These are phyloP conservation scores for Psidium friedrichsthalianum DNA, from an alignment of 345 rosid genomes.

Conservation along the genomic window DNA sequence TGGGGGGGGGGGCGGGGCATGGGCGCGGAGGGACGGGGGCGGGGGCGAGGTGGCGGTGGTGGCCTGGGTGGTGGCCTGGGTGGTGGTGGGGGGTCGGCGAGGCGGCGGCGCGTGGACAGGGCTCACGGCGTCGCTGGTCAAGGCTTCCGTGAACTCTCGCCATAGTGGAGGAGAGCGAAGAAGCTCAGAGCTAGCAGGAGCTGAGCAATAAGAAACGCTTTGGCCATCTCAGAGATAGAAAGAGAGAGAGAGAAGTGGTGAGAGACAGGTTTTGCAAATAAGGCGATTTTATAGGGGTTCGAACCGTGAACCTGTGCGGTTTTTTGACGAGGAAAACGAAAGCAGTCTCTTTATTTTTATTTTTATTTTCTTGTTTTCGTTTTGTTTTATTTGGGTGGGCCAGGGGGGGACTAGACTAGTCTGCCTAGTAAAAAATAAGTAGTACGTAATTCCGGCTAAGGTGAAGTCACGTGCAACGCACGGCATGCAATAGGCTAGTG, in stretches of 20 bases:
- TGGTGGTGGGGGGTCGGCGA: conserved; percentile 12
- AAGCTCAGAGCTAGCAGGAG: conserved; percentile 14
- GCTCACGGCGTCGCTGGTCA: not conserved
- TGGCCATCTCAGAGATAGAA: conserved; percentile 1
- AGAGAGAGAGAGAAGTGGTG: not conserved
- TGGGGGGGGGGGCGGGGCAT: not conserved
- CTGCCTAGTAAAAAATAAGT: not conserved
- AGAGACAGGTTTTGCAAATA: not conserved
- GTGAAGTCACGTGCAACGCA: no score
- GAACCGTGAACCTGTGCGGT: not conserved
- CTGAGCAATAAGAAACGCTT: conserved; percentile 13
- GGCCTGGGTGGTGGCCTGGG: conserved; percentile 16
- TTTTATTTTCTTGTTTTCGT: not conserved
- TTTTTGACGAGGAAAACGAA: not conserved
- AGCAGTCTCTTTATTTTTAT: not conserved
- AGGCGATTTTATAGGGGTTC: conserved; percentile 18
- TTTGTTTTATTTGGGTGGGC: not conserved
- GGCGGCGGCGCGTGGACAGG: conserved; percentile 3
- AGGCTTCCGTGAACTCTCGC: not conserved
- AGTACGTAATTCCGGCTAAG: no score
- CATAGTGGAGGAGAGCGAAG: conserved; percentile 17
- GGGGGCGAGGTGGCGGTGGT: conserved; percentile 7
- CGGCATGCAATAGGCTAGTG: no score
- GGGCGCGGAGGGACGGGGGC: conserved; percentile 13
- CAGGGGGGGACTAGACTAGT: not conserved